Conservation (phyloP, 2,329 filamentous ascomycete genomes). For the Tolypocladium tropicale region DNA sequence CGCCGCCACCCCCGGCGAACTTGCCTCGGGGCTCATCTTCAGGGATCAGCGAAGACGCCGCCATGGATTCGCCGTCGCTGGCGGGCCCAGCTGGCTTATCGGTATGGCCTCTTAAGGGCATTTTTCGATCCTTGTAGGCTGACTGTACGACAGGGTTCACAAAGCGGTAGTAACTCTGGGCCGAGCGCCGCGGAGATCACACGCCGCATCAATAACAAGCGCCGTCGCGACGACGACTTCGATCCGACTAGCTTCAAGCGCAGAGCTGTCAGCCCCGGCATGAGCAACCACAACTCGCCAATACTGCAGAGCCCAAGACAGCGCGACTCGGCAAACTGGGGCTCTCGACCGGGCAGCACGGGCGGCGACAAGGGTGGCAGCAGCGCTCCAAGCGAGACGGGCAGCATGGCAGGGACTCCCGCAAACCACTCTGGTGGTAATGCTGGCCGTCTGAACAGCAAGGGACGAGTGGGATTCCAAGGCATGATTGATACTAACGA, state of each 20-base stretch:
- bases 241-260: conserved; percentile 84
- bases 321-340: conserved; percentile 60
- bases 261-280: conserved; percentile 79
- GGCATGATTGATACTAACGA: conserved; percentile 96
- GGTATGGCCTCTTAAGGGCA: conserved; percentile 16
- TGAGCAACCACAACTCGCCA: conserved; percentile 85
- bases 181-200: conserved; percentile 66
- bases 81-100: conserved; percentile 23
- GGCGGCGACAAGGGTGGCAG: conserved; percentile 41
- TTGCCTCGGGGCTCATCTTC: conserved; percentile 50
- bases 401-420: conserved; percentile 24
- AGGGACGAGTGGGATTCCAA: conserved; percentile 67
- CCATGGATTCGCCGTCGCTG: conserved; percentile 57
- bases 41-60: conserved; percentile 58
- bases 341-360: conserved; percentile 56
- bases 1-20: conserved; percentile 56
- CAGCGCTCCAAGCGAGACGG: conserved; percentile 41
- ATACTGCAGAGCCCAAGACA: conserved; percentile 77
- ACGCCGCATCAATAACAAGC: conserved; percentile 68
- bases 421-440: conserved; percentile 21
- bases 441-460: conserved; percentile 38
- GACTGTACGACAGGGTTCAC: conserved; percentile 8
- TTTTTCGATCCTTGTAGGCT: neutral
- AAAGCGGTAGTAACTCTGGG: conserved; percentile 27
- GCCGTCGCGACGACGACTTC: conserved; percentile 84